Base-by-base conservation (phyloP, 2,329 filamentous ascomycete species). In the Aaosphaeria arxii region DNA sequence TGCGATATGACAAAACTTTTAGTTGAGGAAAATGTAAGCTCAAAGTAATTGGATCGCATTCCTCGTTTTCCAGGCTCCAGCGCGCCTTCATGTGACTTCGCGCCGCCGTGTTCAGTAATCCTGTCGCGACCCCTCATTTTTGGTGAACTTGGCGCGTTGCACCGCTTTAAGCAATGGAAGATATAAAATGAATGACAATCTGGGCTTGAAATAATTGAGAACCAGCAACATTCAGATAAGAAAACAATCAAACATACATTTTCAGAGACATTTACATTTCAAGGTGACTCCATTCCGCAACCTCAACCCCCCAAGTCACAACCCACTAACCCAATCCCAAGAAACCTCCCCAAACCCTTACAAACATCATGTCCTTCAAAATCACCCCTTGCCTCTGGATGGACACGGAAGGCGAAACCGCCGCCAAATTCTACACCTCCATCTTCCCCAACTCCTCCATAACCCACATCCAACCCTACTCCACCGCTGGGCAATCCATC, bases 371-470 rank as follows among this genome's bases (percentile, higher is more conserved):
- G 51, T 43, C 47, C n/a, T 40, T 44, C 30, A 49, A n/a, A 41
- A 52, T 69, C 44, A 65, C 59, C 31, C 62, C 59, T 40, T 68
- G 61, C 45, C 71, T 76, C 56, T 76, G 73, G 73, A 75, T 75
- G 47, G 58, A 73, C 52, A 61, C 58, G 55, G 50, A 71, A n/a
- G 73, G 70, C 13, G 65, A 72, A 49, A 72, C 74, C 43, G 74
- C 73, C 13, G 73, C 73, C 38, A 64, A 70, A 5, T 59, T 66
- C 58, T 77, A 76, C 63, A 62, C 64, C 41, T 70, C 70, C 49
- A 60, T 74, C 61, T 76, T 77, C 52, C 53, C 62, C 6, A 61
- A 73, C 52, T 71, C 71, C 43, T 58, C 61, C n/a, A 67, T 76
- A 53, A 59, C 56, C 9, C 53, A 59, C 33, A 66, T 58, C 43